Base-by-base conservation (phyloP, 192 early-diverging fungal genomes). In the Coemansia sp. region DNA sequence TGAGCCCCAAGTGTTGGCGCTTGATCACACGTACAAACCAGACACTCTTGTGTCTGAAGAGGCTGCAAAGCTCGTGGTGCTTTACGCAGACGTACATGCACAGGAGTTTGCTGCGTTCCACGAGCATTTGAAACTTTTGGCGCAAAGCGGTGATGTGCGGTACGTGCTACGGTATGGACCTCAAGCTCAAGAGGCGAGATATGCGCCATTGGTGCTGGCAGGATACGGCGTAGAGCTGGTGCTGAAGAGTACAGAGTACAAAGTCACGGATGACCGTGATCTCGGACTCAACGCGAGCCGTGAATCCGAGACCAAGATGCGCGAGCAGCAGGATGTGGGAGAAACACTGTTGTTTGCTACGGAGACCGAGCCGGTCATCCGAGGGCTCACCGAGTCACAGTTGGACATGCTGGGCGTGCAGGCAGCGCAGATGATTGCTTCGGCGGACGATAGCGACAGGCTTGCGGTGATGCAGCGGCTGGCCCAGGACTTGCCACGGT, bases 241-340 rank as follows among this genome's bases (percentile, higher is more conserved):
- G 11, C 65, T 99, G n/a, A 99, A 99, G 78, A 97, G 86, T 56
- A 94, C 93, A 7, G 97, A 99, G 69, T 99, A 99, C 80, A 90
- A 92, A 73, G 94, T 94, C 17, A 89, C 90, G 41, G 97, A 99
- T 64, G 97, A 99, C 73, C 88, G 95, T 21, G 84, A 89, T 47
- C 45, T 79, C 9, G 60, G 52, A 14, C 11, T 63, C 84, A 32
- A 79, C 79, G 64, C 6, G 35, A 32, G 11, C 56, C 29, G 23
- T 19, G 58, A 35, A 51, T 17, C 21, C n/a, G 49, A 17, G 9
- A 39, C 58, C 2, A 49, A 38, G 50, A 32, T 56, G 15, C 35
- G 45, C 5, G 58, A 49, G 29, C 51, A 49, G 29, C 51, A 65
- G 12, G 19, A 8, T 55, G 93, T 92, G 58, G 88, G 91, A 12